Evolutionary conservation across 2,329 filamentous ascomycete genomes (phyloP).

Genomic region (Juglanconis oblonga): DNA sequence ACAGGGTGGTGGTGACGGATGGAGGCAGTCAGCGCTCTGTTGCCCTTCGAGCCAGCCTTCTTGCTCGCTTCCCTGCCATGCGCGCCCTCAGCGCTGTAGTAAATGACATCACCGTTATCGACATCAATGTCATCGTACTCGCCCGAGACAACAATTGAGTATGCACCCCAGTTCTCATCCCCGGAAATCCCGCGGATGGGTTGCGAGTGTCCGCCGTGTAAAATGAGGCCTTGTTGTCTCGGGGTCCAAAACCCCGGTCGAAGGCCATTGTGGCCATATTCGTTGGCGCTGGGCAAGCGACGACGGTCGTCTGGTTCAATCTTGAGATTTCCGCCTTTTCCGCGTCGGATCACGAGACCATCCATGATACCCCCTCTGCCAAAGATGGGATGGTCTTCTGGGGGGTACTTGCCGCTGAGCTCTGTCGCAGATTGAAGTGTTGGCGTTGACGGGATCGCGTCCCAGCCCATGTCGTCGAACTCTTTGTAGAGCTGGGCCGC

Average conservation of each 20-base stretch:
- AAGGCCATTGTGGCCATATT: conserved; percentile 33
- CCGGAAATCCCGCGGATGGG: conserved; percentile 51
- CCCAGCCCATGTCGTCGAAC: conserved; percentile 7
- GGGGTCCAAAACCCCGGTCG: conserved; percentile 50
- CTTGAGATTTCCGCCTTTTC: not conserved
- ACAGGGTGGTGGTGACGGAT: conserved; percentile 19
- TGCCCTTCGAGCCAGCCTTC: conserved; percentile 15
- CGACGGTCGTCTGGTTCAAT: conserved; percentile 16
- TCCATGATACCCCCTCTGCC: conserved; percentile 30
- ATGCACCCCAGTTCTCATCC: conserved; percentile 41
- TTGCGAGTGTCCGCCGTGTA: conserved; percentile 52
- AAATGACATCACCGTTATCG: conserved; percentile 24
- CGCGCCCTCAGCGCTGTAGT: conserved; percentile 26
- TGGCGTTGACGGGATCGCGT: not conserved
- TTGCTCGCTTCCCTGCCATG: conserved; percentile 6
- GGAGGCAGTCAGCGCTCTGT: conserved; percentile 22
- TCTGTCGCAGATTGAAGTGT: not conserved
- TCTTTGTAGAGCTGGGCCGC: conserved; percentile 2
- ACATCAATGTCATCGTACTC: conserved; percentile 25
- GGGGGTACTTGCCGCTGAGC: conserved; percentile 15
- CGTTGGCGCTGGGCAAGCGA: conserved; percentile 14
- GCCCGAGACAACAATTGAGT: conserved; percentile 50
- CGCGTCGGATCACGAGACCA: conserved; percentile 20
- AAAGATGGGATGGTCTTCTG: conserved; percentile 27
- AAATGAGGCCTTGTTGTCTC: conserved; percentile 44